A percentile compares a stretch with the other conserved stretches of the same genome.
These are phyloP conservation scores for Ananas comosus DNA, from an alignment of 176 grass and related monocot species.

Conservation along the genomic window DNA sequence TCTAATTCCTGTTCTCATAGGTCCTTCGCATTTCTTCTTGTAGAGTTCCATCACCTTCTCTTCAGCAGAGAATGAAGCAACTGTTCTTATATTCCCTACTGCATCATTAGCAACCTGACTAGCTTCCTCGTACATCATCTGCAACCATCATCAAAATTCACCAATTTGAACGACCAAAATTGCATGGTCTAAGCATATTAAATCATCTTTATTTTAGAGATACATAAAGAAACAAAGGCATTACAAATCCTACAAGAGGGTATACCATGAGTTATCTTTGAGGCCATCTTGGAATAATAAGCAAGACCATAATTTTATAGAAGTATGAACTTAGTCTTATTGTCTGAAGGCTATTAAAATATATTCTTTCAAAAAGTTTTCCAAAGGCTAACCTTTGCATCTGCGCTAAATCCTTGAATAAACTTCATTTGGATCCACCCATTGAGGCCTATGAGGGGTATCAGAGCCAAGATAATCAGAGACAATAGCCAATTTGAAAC, in stretches of 20 bases:
- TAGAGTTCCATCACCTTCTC: conserved; percentile 85
- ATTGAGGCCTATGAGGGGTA: conserved; percentile 83
- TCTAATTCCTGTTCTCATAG: conserved; percentile 61
- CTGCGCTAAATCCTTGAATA: conserved; percentile 73
- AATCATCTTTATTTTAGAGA: neutral
- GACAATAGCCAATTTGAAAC: conserved; percentile 74
- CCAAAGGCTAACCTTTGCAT: conserved; percentile 53
- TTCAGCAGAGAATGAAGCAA: conserved; percentile 78
- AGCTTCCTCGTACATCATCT: conserved; percentile 94
- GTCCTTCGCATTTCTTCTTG: conserved; percentile 80
- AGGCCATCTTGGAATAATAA: neutral
- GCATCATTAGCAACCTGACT: conserved; percentile 95
- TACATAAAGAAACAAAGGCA: conserved; percentile 10
- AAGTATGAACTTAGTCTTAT: neutral
- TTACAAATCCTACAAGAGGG: neutral
- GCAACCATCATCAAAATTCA: conserved; percentile 17
- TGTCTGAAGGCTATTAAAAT: neutral
- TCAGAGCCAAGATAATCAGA: conserved; percentile 69
- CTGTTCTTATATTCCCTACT: conserved; percentile 79
- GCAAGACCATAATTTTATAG: neutral
- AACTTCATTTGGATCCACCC: conserved; percentile 93
- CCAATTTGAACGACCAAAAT: neutral
- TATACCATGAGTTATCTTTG: neutral
- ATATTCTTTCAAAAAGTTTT: neutral
- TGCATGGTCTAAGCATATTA: neutral